These are phyloP conservation scores for Elongisporangium prolatum DNA, from an alignment of 352 stramenopile species.

Conservation along the genomic window DNA sequence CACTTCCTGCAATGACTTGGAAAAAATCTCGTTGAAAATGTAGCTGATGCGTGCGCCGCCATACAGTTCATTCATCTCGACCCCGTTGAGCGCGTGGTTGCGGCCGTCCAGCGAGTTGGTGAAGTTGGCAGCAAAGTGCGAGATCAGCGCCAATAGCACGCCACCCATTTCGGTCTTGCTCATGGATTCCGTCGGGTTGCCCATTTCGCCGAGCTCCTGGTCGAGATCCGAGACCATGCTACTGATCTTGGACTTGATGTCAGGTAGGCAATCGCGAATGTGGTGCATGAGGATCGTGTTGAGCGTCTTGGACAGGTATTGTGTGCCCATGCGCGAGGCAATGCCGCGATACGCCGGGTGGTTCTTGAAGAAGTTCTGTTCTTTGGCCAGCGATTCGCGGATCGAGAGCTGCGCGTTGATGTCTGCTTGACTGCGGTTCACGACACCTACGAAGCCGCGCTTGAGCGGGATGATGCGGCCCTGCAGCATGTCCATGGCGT, in stretches of 20 bases:
- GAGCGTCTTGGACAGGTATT: slow-evolving; percentile 94
- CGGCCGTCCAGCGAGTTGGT: slow-evolving; percentile 88
- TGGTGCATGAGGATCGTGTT: slow-evolving; percentile 99
- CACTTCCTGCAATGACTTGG: slow-evolving; percentile 86
- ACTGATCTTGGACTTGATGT: slow-evolving; percentile 97
- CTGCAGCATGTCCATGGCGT: slow-evolving; percentile 96
- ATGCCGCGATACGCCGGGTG: slow-evolving; percentile 95
- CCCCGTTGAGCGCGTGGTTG: slow-evolving; percentile 68
- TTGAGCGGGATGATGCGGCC: slow-evolving; percentile 97
- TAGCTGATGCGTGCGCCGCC: slow-evolving; percentile 97
- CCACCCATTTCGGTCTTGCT: slow-evolving; percentile 89
- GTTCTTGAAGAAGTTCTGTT: slow-evolving; percentile 96
- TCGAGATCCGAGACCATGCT: slow-evolving; percentile 95
- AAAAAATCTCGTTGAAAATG: slow-evolving; percentile 98
- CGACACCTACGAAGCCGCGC: slow-evolving; percentile 97
- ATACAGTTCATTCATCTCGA: slow-evolving; percentile 91
- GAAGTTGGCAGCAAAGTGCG: slow-evolving; percentile 88
- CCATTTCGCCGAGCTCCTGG: slow-evolving; percentile 94
- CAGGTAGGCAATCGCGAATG: slow-evolving; percentile 97
- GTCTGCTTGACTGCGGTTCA: slow-evolving; percentile 98
- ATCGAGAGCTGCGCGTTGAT: slow-evolving; percentile 97
- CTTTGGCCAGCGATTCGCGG: slow-evolving; percentile 92
- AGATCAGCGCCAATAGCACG: slow-evolving; percentile 94
- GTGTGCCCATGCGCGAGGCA: slow-evolving; percentile 93
- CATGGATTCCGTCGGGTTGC: slow-evolving; percentile 86